Percentiles rank a stretch among this genome's conserved stretches.
Conservation (phyloP, 352 stramenopile species). For the Pythium rhizo-oryzae region DNA sequence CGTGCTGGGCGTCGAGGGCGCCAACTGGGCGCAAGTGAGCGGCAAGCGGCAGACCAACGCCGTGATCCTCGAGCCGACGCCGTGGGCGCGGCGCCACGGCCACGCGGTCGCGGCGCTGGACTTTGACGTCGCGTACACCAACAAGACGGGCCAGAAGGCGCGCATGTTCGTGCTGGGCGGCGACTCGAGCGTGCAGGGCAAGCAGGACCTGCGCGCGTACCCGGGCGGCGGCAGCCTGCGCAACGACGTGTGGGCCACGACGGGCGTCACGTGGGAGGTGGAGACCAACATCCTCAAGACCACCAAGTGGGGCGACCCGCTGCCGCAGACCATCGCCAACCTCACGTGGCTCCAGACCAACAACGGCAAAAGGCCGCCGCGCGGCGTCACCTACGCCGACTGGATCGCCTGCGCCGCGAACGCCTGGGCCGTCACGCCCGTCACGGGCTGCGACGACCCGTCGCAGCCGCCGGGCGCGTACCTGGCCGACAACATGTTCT, state of each 20-base stretch:
- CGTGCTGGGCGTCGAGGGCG: background rate
- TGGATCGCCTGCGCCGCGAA: constrained; percentile 69
- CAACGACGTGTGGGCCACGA: constrained; percentile 81
- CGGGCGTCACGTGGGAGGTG: constrained; percentile 54
- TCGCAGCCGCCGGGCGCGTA: constrained; percentile 63
- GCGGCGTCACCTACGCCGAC: constrained; percentile 55
- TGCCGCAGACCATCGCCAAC: constrained; percentile 72
- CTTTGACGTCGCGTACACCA: constrained; percentile 52
- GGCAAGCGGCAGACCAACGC: constrained; percentile 63
- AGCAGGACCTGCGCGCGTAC: constrained; percentile 72
- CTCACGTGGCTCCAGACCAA: constrained; percentile 77
- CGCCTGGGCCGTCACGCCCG: constrained; percentile 51
- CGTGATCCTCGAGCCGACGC: constrained; percentile 48
- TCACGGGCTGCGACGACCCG: constrained; percentile 57
- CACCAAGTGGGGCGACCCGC: constrained; percentile 68
- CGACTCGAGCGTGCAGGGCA: constrained; percentile 67
- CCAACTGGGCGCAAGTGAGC: constrained; percentile 79
- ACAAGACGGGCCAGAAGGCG: constrained; percentile 46
- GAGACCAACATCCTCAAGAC: constrained; percentile 62
- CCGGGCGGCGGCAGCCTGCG: constrained; percentile 59
- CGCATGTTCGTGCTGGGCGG: constrained; percentile 73
- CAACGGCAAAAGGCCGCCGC: constrained; percentile 61
- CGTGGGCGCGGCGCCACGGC: constrained; percentile 66
- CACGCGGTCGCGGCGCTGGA: constrained; percentile 64
- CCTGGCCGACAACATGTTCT: constrained; percentile 81